phyloP scores from a whole-genome alignment of 2,329 filamentous ascomycete genomes.

The Boeremia lycopersici region DNA sequence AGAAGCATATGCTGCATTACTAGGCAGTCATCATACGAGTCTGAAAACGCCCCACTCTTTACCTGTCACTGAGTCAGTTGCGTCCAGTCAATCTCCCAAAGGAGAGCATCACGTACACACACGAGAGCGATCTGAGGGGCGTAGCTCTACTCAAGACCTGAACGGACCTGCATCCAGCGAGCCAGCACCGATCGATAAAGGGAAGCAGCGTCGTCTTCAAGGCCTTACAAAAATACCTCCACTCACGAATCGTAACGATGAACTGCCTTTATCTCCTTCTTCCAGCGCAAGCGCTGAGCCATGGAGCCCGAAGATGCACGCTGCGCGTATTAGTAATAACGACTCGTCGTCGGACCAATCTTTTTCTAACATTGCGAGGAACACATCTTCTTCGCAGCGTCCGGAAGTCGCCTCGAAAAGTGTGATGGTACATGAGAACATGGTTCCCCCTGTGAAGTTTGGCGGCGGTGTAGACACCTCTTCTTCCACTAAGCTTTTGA shows the following conservation, averaged over 20 bases:
- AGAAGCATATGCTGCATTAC: conserved; percentile 27
- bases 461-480: neutral
- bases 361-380: too few relatives aligned
- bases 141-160: neutral
- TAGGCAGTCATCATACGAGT: conserved; percentile 10
- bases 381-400: too few relatives aligned
- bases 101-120: neutral
- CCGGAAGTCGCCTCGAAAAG: neutral
- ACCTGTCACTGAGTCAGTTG: neutral
- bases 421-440: neutral
- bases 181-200: neutral
- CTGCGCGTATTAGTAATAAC: neutral
- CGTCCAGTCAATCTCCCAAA: neutral
- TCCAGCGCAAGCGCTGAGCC: neutral
- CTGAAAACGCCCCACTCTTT: neutral
- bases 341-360: neutral
- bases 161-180: neutral
- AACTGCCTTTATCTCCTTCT: neutral
- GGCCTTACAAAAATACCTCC: neutral
- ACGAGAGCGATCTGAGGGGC: neutral
- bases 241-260: neutral
- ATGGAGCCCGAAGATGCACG: neutral
- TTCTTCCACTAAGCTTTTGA: conserved; percentile 2
- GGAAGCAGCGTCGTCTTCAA: neutral
- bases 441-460: neutral